Conservation (phyloP, 305 asterid genomes). For the Fraxinus greggii region DNA sequence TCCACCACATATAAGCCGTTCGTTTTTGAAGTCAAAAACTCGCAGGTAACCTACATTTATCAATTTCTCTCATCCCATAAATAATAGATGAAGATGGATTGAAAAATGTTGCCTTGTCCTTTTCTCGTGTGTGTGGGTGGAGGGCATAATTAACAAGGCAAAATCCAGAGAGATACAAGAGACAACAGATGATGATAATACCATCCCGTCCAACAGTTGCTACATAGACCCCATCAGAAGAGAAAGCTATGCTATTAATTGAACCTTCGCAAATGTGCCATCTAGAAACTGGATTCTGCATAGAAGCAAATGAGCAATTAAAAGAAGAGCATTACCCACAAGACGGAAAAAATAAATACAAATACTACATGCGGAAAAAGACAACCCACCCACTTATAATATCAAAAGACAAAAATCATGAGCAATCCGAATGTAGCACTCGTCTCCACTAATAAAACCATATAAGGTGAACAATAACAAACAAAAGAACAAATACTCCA, state of each 20-base stretch:
- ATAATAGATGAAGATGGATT: constrained; percentile 3
- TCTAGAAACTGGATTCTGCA: constrained; percentile 96
- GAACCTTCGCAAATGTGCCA: constrained; percentile 99
- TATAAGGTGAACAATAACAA: not conserved
- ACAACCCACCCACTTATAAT: not conserved
- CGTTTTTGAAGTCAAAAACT: constrained; percentile 86
- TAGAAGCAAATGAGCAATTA: not conserved
- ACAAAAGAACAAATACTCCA: not conserved
- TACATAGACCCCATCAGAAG: constrained; percentile 80
- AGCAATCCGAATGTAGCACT: constrained; percentile 3
- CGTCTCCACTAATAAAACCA: not conserved
- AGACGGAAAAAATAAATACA: not conserved
- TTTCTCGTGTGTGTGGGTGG: constrained; percentile 1
- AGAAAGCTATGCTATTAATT: constrained; percentile 78
- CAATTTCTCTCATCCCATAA: constrained; percentile 23
- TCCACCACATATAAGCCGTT: constrained; percentile 89
- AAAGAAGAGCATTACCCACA: not conserved
- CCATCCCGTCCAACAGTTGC: constrained; percentile 99
- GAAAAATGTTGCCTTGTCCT: not conserved
- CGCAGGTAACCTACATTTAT: constrained; percentile 73
- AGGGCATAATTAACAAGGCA: not conserved
- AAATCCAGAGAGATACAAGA: constrained; percentile 15
- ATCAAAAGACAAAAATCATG: not conserved
- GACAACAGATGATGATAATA: constrained; percentile 37
- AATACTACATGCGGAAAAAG: constrained; percentile 7